phyloP scores from a whole-genome alignment of 805 yeast species.

The Sporopachydermia quercuum region DNA sequence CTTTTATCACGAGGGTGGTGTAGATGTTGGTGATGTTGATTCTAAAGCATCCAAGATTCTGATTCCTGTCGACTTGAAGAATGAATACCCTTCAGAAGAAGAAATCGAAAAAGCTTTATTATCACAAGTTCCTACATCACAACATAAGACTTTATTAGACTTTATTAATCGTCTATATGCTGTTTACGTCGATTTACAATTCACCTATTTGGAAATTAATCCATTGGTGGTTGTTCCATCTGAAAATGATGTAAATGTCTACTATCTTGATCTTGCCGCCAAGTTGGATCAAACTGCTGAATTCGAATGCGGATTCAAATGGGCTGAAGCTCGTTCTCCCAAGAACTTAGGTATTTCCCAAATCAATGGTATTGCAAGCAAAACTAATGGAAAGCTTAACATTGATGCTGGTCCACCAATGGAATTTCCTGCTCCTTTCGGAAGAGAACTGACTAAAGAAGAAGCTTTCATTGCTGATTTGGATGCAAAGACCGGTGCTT shows the following conservation, averaged over 20 bases:
- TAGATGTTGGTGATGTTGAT: conserved; percentile 32
- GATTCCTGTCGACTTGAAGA: conserved; percentile 27
- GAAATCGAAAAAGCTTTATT: conserved; percentile 20
- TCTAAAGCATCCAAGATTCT: conserved; percentile 28
- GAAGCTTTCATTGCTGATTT: conserved; percentile 33
- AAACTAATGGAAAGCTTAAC: conserved; percentile 11
- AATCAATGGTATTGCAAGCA: conserved; percentile 9
- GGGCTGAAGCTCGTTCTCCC: conserved; percentile 32
- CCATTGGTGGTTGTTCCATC: conserved; percentile 29
- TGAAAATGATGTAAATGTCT: conserved; percentile 23
- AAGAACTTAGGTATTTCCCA: conserved; percentile 20
- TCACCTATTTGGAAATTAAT: conserved; percentile 31
- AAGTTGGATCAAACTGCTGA: conserved; percentile 34
- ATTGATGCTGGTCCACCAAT: conserved; percentile 32
- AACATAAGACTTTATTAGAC: conserved; percentile 25
- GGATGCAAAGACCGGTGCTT: conserved; percentile 33
- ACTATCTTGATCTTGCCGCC: conserved; percentile 32
- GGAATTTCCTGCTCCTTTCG: conserved; percentile 34
- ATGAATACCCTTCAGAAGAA: conserved; percentile 25
- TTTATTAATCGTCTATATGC: conserved; percentile 31
- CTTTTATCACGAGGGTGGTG: conserved; percentile 34
- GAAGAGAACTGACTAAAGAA: conserved; percentile 28
- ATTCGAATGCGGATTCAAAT: conserved; percentile 32
- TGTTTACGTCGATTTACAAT: conserved; percentile 30
- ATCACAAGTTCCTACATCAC: conserved; percentile 23